Evolutionary conservation across 164 flowering plant genomes (phyloP).

Genomic region (Vitis cinerea): DNA sequence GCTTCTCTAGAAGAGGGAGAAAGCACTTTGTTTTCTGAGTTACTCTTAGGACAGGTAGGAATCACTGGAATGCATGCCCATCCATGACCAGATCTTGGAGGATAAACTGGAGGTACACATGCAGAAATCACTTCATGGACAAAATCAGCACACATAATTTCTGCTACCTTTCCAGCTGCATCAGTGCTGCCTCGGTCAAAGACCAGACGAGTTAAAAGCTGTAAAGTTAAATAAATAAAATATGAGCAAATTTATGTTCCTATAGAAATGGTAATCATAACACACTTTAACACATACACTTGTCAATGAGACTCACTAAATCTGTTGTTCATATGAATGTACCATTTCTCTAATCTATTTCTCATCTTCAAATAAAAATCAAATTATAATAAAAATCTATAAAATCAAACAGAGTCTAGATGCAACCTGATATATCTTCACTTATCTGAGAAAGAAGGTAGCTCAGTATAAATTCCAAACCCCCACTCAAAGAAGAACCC

Average conservation of each 20-base stretch:
- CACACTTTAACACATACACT: neutral
- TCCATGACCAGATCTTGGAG: slow-evolving; percentile 89
- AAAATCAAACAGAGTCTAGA: too few species aligned
- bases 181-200: slow-evolving; percentile 97
- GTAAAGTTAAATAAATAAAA: slow-evolving; percentile 26
- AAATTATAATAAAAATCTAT: too few species aligned
- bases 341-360: neutral
- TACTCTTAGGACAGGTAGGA: slow-evolving; percentile 46
- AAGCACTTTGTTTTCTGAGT: slow-evolving; percentile 47
- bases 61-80: slow-evolving; percentile 95
- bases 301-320: neutral
- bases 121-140: slow-evolving; percentile 97
- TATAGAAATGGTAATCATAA: neutral
- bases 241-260: slow-evolving; percentile 1
- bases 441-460: too few species aligned
- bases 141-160: slow-evolving; percentile 92
- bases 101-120: slow-evolving; percentile 96
- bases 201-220: slow-evolving; percentile 94
- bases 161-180: slow-evolving; percentile 96
- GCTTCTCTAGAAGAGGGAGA: slow-evolving; percentile 63
- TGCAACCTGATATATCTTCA: too few species aligned
- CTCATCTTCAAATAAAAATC: too few species aligned
- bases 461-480: too few species aligned
- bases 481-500: too few species aligned
- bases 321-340: neutral